These are phyloP conservation scores for Chlorophyllum brunneum DNA, from an alignment of 768 basidiomycete species.

Conservation along the genomic window DNA sequence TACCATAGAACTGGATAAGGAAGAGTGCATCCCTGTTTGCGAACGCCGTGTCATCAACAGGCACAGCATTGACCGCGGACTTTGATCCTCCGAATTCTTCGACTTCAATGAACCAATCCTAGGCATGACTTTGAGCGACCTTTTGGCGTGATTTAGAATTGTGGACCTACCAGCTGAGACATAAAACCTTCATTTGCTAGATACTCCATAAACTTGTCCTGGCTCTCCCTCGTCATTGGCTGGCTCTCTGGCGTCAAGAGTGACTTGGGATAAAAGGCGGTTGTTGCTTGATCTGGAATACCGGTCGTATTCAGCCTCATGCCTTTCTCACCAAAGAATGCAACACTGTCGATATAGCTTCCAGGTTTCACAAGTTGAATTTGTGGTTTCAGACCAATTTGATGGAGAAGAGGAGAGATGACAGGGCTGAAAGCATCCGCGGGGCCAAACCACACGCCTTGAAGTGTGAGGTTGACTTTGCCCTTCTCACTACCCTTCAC, in stretches of 20 bases:
- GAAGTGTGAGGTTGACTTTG: conserved; percentile 26
- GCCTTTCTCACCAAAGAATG: conserved; percentile 7
- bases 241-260: conserved; percentile 13
- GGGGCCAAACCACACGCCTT: conserved; percentile 35
- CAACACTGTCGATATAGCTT: conserved; percentile 10
- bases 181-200: conserved; percentile 11
- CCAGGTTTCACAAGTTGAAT: neutral
- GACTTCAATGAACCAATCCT: conserved; percentile 30
- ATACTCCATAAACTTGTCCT: conserved; percentile 6
- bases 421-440: conserved; percentile 23
- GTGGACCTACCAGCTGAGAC: neutral
- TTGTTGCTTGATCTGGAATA: conserved; percentile 3
- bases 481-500: conserved; percentile 24
- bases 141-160: too few species aligned
- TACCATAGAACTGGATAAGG: conserved; percentile 49
- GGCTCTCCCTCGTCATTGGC: conserved; percentile 13
- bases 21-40: conserved; percentile 40
- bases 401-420: conserved; percentile 29
- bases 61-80: conserved; percentile 41
- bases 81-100: conserved; percentile 43
- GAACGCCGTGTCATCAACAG: conserved; percentile 39
- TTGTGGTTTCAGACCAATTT: conserved; percentile 14
- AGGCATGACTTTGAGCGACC: neutral
- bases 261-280: conserved; percentile 19
- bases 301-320: conserved; percentile 15